Percentiles rank a stretch among this genome's conserved stretches.
Evolutionary conservation across 1,284 basidiomycete genomes (phyloP).

Genomic region (Anthracocystis panici-leucophaei): DNA sequence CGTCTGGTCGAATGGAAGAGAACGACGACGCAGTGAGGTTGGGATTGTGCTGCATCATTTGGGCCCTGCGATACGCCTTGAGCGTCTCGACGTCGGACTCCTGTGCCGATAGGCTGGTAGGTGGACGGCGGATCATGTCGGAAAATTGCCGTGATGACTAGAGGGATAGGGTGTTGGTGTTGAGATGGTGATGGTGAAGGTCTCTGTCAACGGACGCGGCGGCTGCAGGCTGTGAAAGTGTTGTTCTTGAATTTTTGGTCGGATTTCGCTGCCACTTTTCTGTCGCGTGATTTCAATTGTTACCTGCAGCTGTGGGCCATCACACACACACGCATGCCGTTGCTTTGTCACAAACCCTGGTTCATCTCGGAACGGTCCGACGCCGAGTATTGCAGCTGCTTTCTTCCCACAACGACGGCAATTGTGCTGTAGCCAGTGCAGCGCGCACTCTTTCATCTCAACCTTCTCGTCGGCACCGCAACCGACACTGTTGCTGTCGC

Average conservation of each 20-base stretch:
- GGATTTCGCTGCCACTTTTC: background rate
- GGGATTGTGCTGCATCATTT: slow-evolving; percentile 51
- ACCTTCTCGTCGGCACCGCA: background rate
- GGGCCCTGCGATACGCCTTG: slow-evolving; percentile 44
- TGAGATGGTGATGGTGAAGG: slow-evolving; percentile 1
- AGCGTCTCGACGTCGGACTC: slow-evolving; percentile 53
- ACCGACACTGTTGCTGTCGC: background rate
- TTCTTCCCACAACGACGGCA: background rate
- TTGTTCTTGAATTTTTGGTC: slow-evolving; percentile 7
- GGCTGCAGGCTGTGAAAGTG: background rate
- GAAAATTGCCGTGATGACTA: background rate
- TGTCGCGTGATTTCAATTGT: too few relatives aligned
- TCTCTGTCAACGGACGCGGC: background rate
- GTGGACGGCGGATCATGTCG: slow-evolving; percentile 39
- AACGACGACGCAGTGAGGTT: slow-evolving; percentile 42
- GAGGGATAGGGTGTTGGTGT: background rate
- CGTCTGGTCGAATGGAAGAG: slow-evolving; percentile 39
- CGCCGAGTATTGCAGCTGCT: background rate
- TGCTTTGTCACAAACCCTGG: background rate
- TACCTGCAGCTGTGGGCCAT: too few relatives aligned
- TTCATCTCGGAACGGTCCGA: slow-evolving; percentile 14
- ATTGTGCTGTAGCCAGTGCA: background rate
- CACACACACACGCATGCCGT: too few relatives aligned
- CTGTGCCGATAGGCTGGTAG: slow-evolving; percentile 40
- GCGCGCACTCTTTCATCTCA: slow-evolving; percentile 7